A percentile compares a stretch with the other conserved stretches of the same genome.
Evolutionary conservation across 495 filamentous ascomycete species (phyloP).

Genomic region (Hyphodiscus hymeniophilus): DNA sequence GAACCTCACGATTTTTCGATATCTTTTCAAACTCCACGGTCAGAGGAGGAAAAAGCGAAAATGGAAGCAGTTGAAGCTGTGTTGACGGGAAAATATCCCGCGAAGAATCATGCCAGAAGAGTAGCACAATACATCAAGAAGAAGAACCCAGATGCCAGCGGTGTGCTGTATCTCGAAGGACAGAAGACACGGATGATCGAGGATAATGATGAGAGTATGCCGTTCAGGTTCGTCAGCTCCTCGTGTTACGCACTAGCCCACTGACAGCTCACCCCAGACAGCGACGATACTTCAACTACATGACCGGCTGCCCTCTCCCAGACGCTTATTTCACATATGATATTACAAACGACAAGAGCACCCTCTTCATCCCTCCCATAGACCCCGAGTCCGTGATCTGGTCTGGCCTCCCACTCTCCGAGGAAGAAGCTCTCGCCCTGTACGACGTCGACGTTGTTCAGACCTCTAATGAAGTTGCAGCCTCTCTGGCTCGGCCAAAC

Average conservation of each 20-base stretch:
- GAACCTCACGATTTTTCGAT: background rate
- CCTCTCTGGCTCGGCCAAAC: slow-evolving; percentile 21
- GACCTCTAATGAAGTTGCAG: slow-evolving; percentile 24
- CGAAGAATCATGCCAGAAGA: slow-evolving; percentile 75
- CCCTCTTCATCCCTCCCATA: slow-evolving; percentile 87
- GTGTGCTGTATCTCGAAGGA: slow-evolving; percentile 80
- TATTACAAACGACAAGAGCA: slow-evolving; percentile 59
- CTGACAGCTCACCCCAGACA: slow-evolving; percentile 45
- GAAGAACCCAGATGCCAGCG: slow-evolving; percentile 48
- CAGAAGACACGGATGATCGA: slow-evolving; percentile 69
- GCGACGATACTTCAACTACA: slow-evolving; percentile 89
- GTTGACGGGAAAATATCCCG: slow-evolving; percentile 80
- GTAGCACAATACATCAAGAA: slow-evolving; percentile 68
- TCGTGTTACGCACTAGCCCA: background rate
- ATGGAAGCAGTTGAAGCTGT: slow-evolving; percentile 31
- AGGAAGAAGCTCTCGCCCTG: slow-evolving; percentile 59
- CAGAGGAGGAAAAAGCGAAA: background rate
- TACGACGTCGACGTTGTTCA: slow-evolving; percentile 53
- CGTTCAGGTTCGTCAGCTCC: slow-evolving; percentile 52
- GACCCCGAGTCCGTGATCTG: slow-evolving; percentile 90
- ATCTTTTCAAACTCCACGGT: background rate
- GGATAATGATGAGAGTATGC: slow-evolving; percentile 72
- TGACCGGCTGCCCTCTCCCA: slow-evolving; percentile 76
- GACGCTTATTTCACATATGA: slow-evolving; percentile 82
- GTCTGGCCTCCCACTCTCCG: slow-evolving; percentile 77